A percentile compares a stretch with the other conserved stretches of the same genome.
phyloP scores from a whole-genome alignment of 2,329 filamentous ascomycete species.

The Zymoseptoria pseudotritici region DNA sequence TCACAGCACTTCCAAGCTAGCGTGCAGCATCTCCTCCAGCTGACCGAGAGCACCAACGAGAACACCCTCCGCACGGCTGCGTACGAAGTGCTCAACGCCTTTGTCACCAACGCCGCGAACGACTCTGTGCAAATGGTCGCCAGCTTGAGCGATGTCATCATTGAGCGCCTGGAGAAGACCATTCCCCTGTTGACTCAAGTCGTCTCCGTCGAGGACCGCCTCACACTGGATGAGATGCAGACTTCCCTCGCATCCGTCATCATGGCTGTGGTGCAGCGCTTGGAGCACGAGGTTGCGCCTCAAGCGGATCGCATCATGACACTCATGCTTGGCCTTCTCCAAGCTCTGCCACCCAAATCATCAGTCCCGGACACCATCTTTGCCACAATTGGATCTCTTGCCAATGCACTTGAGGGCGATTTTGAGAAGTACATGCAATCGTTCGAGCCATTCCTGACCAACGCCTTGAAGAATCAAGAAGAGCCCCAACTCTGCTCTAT shows the following conservation, averaged over 20 bases:
- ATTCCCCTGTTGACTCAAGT: slow-evolving; percentile 85
- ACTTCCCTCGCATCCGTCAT: slow-evolving; percentile 88
- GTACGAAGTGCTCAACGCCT: slow-evolving; percentile 93
- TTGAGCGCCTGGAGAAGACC: slow-evolving; percentile 86
- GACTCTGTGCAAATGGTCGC: slow-evolving; percentile 78
- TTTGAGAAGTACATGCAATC: slow-evolving; percentile 97
- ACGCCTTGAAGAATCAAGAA: slow-evolving; percentile 89
- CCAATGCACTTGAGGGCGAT: slow-evolving; percentile 83
- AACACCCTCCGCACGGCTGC: slow-evolving; percentile 87
- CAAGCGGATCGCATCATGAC: slow-evolving; percentile 94
- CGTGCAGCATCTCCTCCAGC: slow-evolving; percentile 72
- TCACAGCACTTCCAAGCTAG: slow-evolving; percentile 91
- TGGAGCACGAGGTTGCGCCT: slow-evolving; percentile 84
- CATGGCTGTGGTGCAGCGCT: slow-evolving; percentile 80
- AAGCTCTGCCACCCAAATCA: slow-evolving; percentile 72
- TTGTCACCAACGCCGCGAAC: slow-evolving; percentile 81
- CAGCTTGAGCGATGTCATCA: slow-evolving; percentile 75
- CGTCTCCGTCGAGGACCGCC: slow-evolving; percentile 92
- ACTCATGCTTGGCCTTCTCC: slow-evolving; percentile 71
- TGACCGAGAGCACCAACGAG: slow-evolving; percentile 82
- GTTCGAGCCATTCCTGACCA: slow-evolving; percentile 87
- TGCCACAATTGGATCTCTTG: slow-evolving; percentile 82
- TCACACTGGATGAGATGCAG: slow-evolving; percentile 95
- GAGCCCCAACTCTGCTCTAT: slow-evolving; percentile 91
- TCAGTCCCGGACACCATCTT: slow-evolving; percentile 93